A percentile compares a stretch with the other conserved stretches of the same genome.
Evolutionary conservation across 2,329 filamentous ascomycete genomes (phyloP).

Genomic region (Shiraia sp.): DNA sequence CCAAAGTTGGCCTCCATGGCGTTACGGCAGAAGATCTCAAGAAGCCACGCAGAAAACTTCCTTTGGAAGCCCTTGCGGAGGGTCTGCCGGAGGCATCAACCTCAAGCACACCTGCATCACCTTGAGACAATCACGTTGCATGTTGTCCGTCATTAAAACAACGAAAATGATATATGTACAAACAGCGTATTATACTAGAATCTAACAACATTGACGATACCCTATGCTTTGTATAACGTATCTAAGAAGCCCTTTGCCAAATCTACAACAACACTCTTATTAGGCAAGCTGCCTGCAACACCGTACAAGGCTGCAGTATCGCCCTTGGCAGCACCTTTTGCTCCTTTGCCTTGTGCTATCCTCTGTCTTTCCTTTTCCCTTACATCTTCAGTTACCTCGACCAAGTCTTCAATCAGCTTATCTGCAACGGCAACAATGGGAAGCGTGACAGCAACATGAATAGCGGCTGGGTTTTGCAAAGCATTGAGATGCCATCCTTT

Average conservation of each 20-base stretch:
- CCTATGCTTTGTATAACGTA: constrained; percentile 81
- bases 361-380: constrained; percentile 79
- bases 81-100: constrained; percentile 59
- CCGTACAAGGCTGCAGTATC: constrained; percentile 91
- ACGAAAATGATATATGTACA: not conserved
- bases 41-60: constrained; percentile 71
- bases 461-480: constrained; percentile 85
- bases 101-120: constrained; percentile 9
- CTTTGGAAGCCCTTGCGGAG: constrained; percentile 63
- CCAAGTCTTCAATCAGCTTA: constrained; percentile 71
- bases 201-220: not conserved
- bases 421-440: constrained; percentile 84
- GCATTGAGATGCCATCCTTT: constrained; percentile 97
- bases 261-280: constrained; percentile 92
- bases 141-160: constrained; percentile 1
- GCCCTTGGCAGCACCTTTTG: constrained; percentile 63
- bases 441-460: constrained; percentile 91
- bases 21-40: constrained; percentile 83
- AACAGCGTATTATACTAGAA: not conserved
- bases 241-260: constrained; percentile 90
- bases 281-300: constrained; percentile 90
- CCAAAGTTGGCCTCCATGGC: constrained; percentile 75
- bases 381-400: constrained; percentile 66
- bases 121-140: constrained; percentile 9
- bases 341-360: constrained; percentile 68